These are phyloP conservation scores for Mercurialis annua DNA, from an alignment of 345 rosid species.

Conservation along the genomic window DNA sequence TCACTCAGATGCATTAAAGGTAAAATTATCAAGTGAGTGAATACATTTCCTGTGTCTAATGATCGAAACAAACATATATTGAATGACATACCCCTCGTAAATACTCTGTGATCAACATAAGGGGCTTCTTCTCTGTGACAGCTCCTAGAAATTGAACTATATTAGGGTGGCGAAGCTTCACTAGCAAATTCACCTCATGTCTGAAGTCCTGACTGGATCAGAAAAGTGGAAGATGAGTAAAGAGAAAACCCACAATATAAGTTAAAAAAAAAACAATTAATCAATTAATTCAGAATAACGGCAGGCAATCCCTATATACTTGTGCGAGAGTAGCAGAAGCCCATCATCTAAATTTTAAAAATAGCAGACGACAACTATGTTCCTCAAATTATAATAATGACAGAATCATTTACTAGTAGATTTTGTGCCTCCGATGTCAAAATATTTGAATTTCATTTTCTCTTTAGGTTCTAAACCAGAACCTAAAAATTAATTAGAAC, in stretches of 20 bases:
- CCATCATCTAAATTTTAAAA: not conserved
- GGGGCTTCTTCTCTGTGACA: slow-evolving; percentile 98
- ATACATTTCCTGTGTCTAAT: slow-evolving; percentile 6
- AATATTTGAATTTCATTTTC: not conserved
- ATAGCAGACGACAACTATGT: not conserved
- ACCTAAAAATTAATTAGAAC: too few species aligned
- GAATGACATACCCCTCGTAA: slow-evolving; percentile 74
- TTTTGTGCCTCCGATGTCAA: not conserved
- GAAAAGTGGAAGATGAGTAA: slow-evolving; percentile 23
- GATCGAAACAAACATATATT: slow-evolving; percentile 15
- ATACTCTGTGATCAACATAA: slow-evolving; percentile 93
- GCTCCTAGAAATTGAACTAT: slow-evolving; percentile 98
- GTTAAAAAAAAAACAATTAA: slow-evolving; percentile 13
- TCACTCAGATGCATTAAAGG: slow-evolving; percentile 6
- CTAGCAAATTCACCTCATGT: slow-evolving; percentile 94
- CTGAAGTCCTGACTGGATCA: slow-evolving; percentile 94
- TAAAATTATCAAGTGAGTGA: slow-evolving; percentile 7
- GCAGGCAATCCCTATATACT: not conserved
- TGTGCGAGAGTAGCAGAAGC: not conserved
- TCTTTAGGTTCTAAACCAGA: slow-evolving; percentile 6
- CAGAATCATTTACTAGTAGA: slow-evolving; percentile 3
- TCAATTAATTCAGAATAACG: slow-evolving; percentile 9
- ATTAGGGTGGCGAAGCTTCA: slow-evolving; percentile 99
- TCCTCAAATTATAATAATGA: not conserved
- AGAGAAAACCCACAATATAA: slow-evolving; percentile 9